These are phyloP conservation scores for Filosporella fistucella DNA, from an alignment of 495 filamentous ascomycete genomes.

Conservation along the genomic window DNA sequence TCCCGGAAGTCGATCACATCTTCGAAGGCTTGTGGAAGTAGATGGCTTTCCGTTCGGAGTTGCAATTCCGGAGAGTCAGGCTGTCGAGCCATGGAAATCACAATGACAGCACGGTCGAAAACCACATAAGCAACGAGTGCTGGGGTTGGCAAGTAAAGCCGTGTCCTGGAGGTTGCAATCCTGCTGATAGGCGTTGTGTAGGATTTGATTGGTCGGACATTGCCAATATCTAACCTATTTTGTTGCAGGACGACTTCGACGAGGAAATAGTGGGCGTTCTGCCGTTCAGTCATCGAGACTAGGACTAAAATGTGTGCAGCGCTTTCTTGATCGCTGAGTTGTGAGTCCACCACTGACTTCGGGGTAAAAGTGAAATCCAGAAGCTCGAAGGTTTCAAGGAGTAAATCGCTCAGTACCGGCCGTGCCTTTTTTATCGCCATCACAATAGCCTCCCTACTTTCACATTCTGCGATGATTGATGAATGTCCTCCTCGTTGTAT, in stretches of 20 bases:
- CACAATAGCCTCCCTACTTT: constrained; percentile 31
- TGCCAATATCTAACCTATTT: constrained; percentile 36
- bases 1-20: constrained; percentile 79
- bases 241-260: constrained; percentile 40
- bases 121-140: constrained; percentile 77
- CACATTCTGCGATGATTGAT: constrained; percentile 31
- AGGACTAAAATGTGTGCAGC: constrained; percentile 25
- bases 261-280: constrained; percentile 40
- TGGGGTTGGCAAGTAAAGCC: constrained; percentile 72
- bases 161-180: constrained; percentile 48
- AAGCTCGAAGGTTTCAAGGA: constrained; percentile 29
- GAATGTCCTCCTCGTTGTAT: constrained; percentile 72
- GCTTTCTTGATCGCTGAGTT: constrained; percentile 16
- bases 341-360: constrained; percentile 22
- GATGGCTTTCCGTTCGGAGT: constrained; percentile 57
- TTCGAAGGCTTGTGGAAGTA: constrained; percentile 57
- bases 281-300: constrained; percentile 22
- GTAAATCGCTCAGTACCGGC: constrained; percentile 16
- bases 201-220: constrained; percentile 57
- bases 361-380: constrained; percentile 41
- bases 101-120: constrained; percentile 67
- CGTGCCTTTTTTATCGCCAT: constrained; percentile 27
- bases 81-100: constrained; percentile 61
- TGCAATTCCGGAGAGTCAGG: constrained; percentile 66
- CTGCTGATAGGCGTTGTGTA: constrained; percentile 45